phyloP scores from a whole-genome alignment of 805 yeast species.

The Zygoascus bituminiphila region DNA sequence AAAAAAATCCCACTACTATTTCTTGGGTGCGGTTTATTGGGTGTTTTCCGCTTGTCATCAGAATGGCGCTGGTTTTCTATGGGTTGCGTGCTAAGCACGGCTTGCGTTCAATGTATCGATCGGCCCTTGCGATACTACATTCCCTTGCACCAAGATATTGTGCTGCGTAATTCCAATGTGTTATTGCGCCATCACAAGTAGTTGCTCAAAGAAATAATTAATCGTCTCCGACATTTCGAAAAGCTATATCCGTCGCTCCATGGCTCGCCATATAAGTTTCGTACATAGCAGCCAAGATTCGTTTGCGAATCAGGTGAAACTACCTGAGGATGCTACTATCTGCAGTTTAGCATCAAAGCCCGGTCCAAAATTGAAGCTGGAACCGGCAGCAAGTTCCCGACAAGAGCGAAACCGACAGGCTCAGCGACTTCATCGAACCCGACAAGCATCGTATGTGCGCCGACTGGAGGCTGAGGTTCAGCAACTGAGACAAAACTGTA shows the following conservation, averaged over 20 bases:
- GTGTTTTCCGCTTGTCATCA: no score
- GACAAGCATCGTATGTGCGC: constrained; percentile 1
- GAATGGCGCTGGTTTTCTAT: no score
- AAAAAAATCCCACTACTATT: no score
- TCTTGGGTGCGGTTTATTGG: no score
- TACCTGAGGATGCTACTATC: background rate
- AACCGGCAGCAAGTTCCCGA: background rate
- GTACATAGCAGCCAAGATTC: background rate
- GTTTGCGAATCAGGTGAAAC: background rate
- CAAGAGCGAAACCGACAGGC: constrained; percentile 7
- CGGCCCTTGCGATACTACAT: background rate
- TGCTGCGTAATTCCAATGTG: background rate
- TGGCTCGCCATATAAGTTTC: background rate
- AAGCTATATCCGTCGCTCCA: background rate
- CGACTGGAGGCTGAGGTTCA: constrained; percentile 6
- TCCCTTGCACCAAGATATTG: background rate
- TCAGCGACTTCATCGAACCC: constrained; percentile 7
- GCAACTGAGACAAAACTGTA: constrained; percentile 2
- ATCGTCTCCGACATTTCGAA: background rate
- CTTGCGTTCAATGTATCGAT: background rate
- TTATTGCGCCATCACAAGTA: background rate
- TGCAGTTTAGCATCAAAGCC: background rate
- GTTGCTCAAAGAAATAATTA: background rate
- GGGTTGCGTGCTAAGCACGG: background rate
- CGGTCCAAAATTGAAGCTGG: constrained; percentile 4